Evolutionary conservation across 306 rosid species (phyloP).

Genomic region (Rosa lucieae): DNA sequence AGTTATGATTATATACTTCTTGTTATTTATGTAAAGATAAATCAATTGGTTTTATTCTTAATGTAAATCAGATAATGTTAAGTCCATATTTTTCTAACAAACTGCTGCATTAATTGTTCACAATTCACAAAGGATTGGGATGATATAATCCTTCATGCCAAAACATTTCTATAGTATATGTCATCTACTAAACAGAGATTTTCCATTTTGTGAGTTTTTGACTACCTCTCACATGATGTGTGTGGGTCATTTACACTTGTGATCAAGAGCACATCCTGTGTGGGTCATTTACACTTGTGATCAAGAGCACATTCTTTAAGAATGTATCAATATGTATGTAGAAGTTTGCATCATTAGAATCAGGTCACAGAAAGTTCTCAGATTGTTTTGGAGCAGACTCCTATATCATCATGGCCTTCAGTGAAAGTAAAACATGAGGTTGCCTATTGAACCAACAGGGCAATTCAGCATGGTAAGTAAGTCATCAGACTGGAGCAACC

Average conservation of each 20-base stretch:
- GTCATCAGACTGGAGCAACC: not conserved
- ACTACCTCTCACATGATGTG: not conserved
- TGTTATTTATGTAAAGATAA: too few relatives aligned
- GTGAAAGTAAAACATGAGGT: not conserved
- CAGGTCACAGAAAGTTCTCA: not conserved
- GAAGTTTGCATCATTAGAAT: not conserved
- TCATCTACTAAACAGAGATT: not conserved
- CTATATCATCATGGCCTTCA: not conserved
- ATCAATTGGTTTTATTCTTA: too few relatives aligned
- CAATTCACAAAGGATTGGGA: too few relatives aligned
- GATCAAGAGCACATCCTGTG: not conserved
- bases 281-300: not conserved
- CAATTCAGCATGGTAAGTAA: not conserved
- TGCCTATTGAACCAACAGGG: not conserved
- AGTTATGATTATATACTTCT: too few relatives aligned
- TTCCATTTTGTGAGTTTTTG: not conserved
- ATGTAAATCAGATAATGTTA: too few relatives aligned
- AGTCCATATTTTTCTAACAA: too few relatives aligned
- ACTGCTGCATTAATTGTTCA: too few relatives aligned
- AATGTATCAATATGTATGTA: not conserved
- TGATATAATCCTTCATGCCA: not conserved
- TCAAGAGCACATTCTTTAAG: not conserved
- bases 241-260: not conserved
- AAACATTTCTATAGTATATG: not conserved
- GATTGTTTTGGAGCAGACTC: not conserved